Evolutionary conservation across 805 yeast species (phyloP).

Genomic region (Hanseniaspora guilliermondii): DNA sequence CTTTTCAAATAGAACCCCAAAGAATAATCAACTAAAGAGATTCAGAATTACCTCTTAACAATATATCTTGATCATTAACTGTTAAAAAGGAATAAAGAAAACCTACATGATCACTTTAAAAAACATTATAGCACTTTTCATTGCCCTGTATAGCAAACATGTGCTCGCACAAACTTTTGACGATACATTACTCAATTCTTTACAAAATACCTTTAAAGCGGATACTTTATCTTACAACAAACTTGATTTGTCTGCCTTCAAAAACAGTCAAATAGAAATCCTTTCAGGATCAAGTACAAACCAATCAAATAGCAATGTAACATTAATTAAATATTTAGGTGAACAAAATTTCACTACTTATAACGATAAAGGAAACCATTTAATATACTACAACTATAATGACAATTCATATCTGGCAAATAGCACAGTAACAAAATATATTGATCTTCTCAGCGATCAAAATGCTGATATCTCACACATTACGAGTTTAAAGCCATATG

Average conservation of each 20-base stretch:
- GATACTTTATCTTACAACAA: not conserved
- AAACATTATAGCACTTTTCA: not conserved
- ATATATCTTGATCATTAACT: not conserved
- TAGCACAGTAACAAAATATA: slow-evolving; percentile 1
- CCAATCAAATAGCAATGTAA: not conserved
- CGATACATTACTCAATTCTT: not conserved
- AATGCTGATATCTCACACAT: slow-evolving; percentile 6
- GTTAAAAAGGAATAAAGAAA: not conserved
- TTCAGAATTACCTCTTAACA: no score
- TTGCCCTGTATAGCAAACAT: not conserved
- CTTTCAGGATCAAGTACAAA: not conserved
- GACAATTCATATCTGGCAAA: not conserved
- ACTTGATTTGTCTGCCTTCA: slow-evolving; percentile 9
- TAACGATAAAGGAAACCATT: slow-evolving; percentile 2
- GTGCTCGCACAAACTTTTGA: not conserved
- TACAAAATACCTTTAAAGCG: not conserved
- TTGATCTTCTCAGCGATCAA: not conserved
- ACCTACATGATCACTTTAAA: not conserved
- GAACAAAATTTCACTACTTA: slow-evolving; percentile 25
- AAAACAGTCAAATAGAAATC: not conserved
- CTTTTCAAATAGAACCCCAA: no score
- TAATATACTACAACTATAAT: slow-evolving; percentile 12
- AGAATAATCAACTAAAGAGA: no score
- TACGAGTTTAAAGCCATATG: slow-evolving; percentile 19
- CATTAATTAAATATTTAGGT: slow-evolving; percentile 20